Base-by-base conservation (phyloP, 768 basidiomycete genomes). In the Tylopilus felleus region DNA sequence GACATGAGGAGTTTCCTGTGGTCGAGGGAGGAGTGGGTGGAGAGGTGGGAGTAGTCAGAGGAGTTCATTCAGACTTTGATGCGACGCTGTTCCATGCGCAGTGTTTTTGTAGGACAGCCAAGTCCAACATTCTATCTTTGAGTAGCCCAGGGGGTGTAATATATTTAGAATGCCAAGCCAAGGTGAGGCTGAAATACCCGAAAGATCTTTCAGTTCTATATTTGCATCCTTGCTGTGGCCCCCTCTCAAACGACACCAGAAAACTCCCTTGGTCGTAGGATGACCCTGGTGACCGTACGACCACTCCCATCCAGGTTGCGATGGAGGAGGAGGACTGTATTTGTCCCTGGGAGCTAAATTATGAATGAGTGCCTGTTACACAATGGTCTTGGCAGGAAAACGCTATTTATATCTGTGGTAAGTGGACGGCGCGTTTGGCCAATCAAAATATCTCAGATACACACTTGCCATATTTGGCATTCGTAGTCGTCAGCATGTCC, bases 51-150 rank as follows among this genome's bases (percentile, higher is more conserved):
- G 44, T 51, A 52, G 47, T 59, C 60, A 59, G 60, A 63, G 41
- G 59, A 36, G 58, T 57, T 63, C 70, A 72, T 74, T 59, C 60
- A 36, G 64, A 31, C 29, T 40, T 40, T 52, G 52, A 52, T 52
- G 52, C 52, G 45, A 46, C 28, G 44, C 52, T 53, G 49, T 51
- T 61, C 44, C 62, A 59, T 58, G 56, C 58, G 60, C 57, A 64
- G 53, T 62, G 64, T 68, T 70, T 69, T 74, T 75, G 73, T 74
- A 73, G 70, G 65, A 60, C 65, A 68, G 75, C 74, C 74, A 75
- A 76, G 74, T 71, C 59, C 64, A 73, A 72, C 64, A 60, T 67
- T 73, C 75, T 76, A 76, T 76, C 75, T 76, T 76, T 76, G 73
- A 71, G 60, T 60, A 64, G 64, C 60, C 56, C 67, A 65, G 49